phyloP scores from a whole-genome alignment of 2,329 filamentous ascomycete genomes.

The Niveomyces coronatus region DNA sequence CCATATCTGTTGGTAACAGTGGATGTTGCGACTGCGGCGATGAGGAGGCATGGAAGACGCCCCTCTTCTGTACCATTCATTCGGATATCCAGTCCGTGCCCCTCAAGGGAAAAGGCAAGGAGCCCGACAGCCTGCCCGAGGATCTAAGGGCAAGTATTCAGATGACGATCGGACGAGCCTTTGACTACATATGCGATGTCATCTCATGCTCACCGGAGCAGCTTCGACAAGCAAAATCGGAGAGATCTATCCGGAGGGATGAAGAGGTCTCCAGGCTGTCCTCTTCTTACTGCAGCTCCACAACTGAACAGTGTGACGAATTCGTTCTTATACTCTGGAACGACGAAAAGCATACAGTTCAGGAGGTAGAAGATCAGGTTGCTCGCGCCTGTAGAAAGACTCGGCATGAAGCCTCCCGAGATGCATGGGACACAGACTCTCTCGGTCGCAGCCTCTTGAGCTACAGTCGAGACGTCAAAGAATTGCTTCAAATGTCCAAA shows the following conservation, averaged over 20 bases:
- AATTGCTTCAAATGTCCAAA: slow-evolving; percentile 66
- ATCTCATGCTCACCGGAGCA: slow-evolving; percentile 97
- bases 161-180: slow-evolving; percentile 72
- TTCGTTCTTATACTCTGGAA: slow-evolving; percentile 91
- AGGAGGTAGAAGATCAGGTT: slow-evolving; percentile 83
- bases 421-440: slow-evolving; percentile 82
- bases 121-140: slow-evolving; percentile 51
- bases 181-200: slow-evolving; percentile 96
- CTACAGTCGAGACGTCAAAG: slow-evolving; percentile 60
- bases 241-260: slow-evolving; percentile 69
- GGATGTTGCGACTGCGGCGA: slow-evolving; percentile 98
- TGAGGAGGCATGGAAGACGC: slow-evolving; percentile 82
- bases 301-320: slow-evolving; percentile 37
- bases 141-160: slow-evolving; percentile 69
- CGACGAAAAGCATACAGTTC: slow-evolving; percentile 94
- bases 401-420: slow-evolving; percentile 55
- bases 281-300: slow-evolving; percentile 58
- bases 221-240: slow-evolving; percentile 73
- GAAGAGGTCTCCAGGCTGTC: slow-evolving; percentile 70
- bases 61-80: slow-evolving; percentile 89
- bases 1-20: slow-evolving; percentile 78
- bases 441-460: slow-evolving; percentile 79
- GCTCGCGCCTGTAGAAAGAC: slow-evolving; percentile 75
- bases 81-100: slow-evolving; percentile 46
- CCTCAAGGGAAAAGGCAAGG: slow-evolving; percentile 52